Conservation (phyloP, 1,139 yeast species). For the Suhomyces coccinellae region DNA sequence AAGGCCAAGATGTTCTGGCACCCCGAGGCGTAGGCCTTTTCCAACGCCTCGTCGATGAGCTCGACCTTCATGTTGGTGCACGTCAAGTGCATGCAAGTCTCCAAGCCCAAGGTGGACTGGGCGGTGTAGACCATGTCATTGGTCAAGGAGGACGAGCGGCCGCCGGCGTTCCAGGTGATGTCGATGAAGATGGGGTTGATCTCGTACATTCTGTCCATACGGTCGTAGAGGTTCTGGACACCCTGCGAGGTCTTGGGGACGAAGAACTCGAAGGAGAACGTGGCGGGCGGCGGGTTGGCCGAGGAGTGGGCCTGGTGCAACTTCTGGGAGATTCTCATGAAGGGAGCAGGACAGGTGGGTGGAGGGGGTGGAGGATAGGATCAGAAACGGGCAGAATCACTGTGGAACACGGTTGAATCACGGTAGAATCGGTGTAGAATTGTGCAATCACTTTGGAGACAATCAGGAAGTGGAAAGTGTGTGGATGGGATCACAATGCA, state of each 20-base stretch:
- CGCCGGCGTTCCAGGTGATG: slow-evolving; percentile 99
- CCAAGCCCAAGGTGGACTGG: slow-evolving; percentile 89
- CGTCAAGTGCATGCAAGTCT: slow-evolving; percentile 97
- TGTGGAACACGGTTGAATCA: too few species aligned
- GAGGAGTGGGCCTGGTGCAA: slow-evolving; percentile 47
- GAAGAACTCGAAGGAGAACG: slow-evolving; percentile 94
- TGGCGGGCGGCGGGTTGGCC: slow-evolving; percentile 53
- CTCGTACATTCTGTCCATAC: slow-evolving; percentile 97
- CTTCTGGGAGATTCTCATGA: slow-evolving; percentile 57
- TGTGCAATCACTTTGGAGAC: too few species aligned
- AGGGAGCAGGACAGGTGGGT: too few species aligned
- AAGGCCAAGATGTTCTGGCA: slow-evolving; percentile 90
- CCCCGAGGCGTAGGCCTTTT: slow-evolving; percentile 85
- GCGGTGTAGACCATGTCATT: slow-evolving; percentile 91
- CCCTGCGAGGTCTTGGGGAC: slow-evolving; percentile 99
- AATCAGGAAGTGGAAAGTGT: too few species aligned
- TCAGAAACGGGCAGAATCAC: too few species aligned
- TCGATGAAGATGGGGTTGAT: slow-evolving; percentile 90
- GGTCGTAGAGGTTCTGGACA: slow-evolving; percentile 89
- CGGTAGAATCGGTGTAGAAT: too few species aligned
- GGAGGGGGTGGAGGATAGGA: too few species aligned
- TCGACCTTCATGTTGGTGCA: slow-evolving; percentile 92
- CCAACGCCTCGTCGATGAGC: slow-evolving; percentile 80
- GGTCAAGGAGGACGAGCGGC: slow-evolving; percentile 74
- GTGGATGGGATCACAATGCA: too few species aligned